Conservation (phyloP, 177 flowering plant species). For the Vitis hybrid region DNA sequence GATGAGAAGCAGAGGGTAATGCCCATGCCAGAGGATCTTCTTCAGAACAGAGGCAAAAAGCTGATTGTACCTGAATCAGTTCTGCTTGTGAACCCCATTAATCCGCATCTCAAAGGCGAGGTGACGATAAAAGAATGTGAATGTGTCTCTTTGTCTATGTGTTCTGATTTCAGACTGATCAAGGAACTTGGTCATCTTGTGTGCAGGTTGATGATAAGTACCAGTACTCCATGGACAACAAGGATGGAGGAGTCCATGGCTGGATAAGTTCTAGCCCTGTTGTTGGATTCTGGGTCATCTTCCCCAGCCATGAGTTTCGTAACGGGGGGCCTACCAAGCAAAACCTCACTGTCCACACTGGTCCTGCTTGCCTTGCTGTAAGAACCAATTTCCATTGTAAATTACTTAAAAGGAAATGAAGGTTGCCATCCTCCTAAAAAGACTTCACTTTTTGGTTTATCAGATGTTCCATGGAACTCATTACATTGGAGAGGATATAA, state of each 20-base stretch:
- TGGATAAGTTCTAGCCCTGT: slow-evolving; percentile 55
- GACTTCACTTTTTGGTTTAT: neutral
- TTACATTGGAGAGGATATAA: slow-evolving; percentile 47
- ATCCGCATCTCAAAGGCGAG: slow-evolving; percentile 62
- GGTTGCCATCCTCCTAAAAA: neutral
- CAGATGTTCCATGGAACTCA: slow-evolving; percentile 69
- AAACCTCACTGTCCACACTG: slow-evolving; percentile 59
- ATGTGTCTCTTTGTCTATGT: neutral
- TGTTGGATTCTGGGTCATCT: slow-evolving; percentile 63
- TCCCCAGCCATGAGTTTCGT: slow-evolving; percentile 62
- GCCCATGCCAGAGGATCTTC: slow-evolving; percentile 60
- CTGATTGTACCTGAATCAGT: slow-evolving; percentile 59
- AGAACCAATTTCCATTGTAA: neutral
- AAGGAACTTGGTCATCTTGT: neutral
- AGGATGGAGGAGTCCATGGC: slow-evolving; percentile 65
- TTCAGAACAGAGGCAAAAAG: slow-evolving; percentile 30
- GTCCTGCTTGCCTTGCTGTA: slow-evolving; percentile 60
- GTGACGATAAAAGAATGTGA: slow-evolving; percentile 17
- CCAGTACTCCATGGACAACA: slow-evolving; percentile 61
- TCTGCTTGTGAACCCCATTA: slow-evolving; percentile 44
- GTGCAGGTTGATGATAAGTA: slow-evolving; percentile 76
- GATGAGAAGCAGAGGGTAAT: slow-evolving; percentile 59
- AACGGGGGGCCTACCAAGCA: slow-evolving; percentile 72
- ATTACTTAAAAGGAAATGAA: neutral
- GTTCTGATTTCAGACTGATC: too few species aligned